A percentile compares a stretch with the other conserved stretches of the same genome.
phyloP scores from a whole-genome alignment of 768 basidiomycete genomes.

The Cantharellus cinnabarinus region DNA sequence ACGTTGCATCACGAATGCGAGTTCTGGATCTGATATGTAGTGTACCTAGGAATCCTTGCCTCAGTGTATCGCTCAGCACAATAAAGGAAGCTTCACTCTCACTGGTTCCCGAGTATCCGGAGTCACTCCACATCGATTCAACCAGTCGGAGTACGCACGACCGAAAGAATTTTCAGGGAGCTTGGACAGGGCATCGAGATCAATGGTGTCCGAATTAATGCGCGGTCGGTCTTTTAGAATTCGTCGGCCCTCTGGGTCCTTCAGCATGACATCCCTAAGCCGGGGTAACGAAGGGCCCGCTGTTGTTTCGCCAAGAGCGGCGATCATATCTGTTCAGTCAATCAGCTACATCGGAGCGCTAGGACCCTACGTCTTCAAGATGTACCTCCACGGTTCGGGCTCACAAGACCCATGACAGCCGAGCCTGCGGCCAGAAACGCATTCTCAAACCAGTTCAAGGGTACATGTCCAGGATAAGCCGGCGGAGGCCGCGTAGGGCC shows the following conservation, averaged over 20 bases:
- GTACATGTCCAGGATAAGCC: slow-evolving; percentile 62
- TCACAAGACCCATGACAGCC: slow-evolving; percentile 56
- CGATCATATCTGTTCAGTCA: slow-evolving; percentile 61
- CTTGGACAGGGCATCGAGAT: slow-evolving; percentile 42
- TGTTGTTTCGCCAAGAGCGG: slow-evolving; percentile 83
- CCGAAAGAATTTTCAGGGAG: slow-evolving; percentile 73
- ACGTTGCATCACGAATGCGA: slow-evolving; percentile 94
- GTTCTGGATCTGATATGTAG: slow-evolving; percentile 84
- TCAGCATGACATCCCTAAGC: slow-evolving; percentile 58
- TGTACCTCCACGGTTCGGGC: slow-evolving; percentile 74
- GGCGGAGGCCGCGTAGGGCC: slow-evolving; percentile 15
- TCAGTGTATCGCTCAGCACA: neutral
- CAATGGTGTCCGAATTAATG: slow-evolving; percentile 53
- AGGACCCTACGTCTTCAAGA: neutral
- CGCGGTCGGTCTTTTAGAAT: slow-evolving; percentile 72
- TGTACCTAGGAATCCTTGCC: slow-evolving; percentile 39
- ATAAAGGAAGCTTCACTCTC: slow-evolving; percentile 11
- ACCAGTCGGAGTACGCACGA: slow-evolving; percentile 71
- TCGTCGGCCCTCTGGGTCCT: slow-evolving; percentile 58
- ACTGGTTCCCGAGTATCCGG: slow-evolving; percentile 90
- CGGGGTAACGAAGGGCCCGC: slow-evolving; percentile 58
- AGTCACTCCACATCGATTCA: slow-evolving; percentile 68
- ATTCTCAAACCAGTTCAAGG: slow-evolving; percentile 64
- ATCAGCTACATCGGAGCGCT: neutral
- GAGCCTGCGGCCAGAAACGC: slow-evolving; percentile 72